phyloP scores from a whole-genome alignment of 2,329 filamentous ascomycete species.

The Mariannaea elegans region DNA sequence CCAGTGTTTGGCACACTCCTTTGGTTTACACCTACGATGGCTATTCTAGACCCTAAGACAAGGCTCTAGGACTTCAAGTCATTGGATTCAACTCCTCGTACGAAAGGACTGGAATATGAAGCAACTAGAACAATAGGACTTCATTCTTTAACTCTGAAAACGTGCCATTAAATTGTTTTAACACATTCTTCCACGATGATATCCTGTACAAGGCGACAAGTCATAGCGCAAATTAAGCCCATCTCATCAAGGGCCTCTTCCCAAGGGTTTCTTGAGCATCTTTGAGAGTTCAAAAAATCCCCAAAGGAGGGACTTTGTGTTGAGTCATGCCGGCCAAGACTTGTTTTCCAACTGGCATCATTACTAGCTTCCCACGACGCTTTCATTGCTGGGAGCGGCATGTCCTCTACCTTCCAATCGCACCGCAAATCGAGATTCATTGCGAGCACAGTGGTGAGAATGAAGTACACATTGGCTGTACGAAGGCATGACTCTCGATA shows the following conservation, averaged over 20 bases:
- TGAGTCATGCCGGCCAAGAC: background rate
- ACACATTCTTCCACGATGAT: no score
- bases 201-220: background rate
- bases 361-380: background rate
- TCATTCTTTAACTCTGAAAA: no score
- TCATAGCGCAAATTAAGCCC: background rate
- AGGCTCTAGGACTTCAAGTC: no score
- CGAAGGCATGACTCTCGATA: background rate
- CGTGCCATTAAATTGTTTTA: no score
- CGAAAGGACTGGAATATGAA: no score
- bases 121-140: no score
- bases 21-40: background rate
- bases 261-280: background rate
- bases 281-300: background rate
- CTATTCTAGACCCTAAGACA: background rate
- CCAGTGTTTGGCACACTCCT: slow-evolving; percentile 44
- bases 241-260: background rate
- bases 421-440: background rate
- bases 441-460: background rate
- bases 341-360: background rate
- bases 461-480: background rate
- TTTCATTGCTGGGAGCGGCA: background rate
- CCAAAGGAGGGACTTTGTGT: background rate
- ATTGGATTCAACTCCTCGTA: no score
- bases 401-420: background rate